Conservation (phyloP, 202 grass and related monocot genomes). For the Schoenoplectus triqueter region DNA sequence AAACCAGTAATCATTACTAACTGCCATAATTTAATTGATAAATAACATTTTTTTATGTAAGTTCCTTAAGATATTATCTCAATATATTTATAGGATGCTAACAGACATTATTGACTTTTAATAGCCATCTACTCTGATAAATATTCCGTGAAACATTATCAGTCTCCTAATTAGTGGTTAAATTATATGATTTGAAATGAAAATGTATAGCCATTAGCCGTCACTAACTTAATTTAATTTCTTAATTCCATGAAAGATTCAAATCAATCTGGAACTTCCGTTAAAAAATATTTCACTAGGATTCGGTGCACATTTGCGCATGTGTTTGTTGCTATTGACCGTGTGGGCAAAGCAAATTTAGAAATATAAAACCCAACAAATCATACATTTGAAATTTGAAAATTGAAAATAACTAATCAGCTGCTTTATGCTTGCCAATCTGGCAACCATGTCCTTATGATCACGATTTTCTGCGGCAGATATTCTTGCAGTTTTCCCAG, state of each 20-base stretch:
- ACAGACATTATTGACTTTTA: constrained; percentile 10
- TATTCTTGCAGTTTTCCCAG: neutral
- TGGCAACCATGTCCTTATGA: neutral
- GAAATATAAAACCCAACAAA: neutral
- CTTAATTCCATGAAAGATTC: neutral
- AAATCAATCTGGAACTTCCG: neutral
- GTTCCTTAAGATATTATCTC: neutral
- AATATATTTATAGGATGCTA: constrained; percentile 7
- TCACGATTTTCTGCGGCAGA: neutral
- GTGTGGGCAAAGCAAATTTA: neutral
- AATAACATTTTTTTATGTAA: neutral
- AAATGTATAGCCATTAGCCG: neutral
- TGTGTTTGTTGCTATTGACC: neutral
- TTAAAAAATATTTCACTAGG: neutral
- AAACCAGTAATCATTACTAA: neutral
- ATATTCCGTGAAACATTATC: neutral
- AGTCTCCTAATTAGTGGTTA: neutral
- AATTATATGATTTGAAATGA: neutral
- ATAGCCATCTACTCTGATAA: neutral
- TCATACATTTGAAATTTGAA: neutral
- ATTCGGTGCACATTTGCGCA: neutral
- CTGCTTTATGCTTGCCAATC: constrained; percentile 24
- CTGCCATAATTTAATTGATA: neutral
- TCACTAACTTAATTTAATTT: neutral
- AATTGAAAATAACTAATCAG: neutral